Evolutionary conservation across 106 monocot genomes (phyloP).

Genomic region (Dioscorea dumetorum): DNA sequence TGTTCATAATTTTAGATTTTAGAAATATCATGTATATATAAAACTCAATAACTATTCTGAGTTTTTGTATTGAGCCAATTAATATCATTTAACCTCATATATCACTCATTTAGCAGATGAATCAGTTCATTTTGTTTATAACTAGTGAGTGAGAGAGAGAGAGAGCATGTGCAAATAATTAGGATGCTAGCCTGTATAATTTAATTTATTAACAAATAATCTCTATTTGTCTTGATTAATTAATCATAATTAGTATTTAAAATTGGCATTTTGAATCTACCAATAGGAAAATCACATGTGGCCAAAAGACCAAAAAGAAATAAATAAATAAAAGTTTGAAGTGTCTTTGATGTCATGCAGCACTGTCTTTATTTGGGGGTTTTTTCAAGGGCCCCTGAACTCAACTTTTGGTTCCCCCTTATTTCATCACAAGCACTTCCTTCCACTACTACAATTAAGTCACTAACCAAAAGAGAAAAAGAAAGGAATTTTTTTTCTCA

Average conservation of each 20-base stretch:
- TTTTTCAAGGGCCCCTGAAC: too few species aligned
- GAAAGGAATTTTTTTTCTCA: neutral
- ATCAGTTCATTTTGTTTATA: too few species aligned
- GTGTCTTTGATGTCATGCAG: neutral
- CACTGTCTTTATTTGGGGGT: neutral
- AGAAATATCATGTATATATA: too few species aligned
- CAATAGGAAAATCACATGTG: neutral
- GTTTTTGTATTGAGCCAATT: too few species aligned
- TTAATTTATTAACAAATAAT: neutral
- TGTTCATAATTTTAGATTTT: too few species aligned
- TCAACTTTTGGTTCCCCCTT: neutral
- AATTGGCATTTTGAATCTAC: neutral
- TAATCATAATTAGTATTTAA: neutral
- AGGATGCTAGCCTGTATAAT: neutral
- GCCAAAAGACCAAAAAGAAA: neutral
- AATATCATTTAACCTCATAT: too few species aligned
- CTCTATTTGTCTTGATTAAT: neutral
- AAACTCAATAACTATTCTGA: too few species aligned
- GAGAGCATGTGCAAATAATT: neutral
- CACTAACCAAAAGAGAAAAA: neutral
- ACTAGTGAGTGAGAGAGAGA: too few species aligned
- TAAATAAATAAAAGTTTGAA: too few species aligned
- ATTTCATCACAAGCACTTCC: neutral
- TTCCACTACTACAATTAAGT: neutral
- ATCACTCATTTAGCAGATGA: too few species aligned